These are phyloP conservation scores for Diplocarpon rosae DNA, from an alignment of 2,329 filamentous ascomycete species.

Conservation along the genomic window DNA sequence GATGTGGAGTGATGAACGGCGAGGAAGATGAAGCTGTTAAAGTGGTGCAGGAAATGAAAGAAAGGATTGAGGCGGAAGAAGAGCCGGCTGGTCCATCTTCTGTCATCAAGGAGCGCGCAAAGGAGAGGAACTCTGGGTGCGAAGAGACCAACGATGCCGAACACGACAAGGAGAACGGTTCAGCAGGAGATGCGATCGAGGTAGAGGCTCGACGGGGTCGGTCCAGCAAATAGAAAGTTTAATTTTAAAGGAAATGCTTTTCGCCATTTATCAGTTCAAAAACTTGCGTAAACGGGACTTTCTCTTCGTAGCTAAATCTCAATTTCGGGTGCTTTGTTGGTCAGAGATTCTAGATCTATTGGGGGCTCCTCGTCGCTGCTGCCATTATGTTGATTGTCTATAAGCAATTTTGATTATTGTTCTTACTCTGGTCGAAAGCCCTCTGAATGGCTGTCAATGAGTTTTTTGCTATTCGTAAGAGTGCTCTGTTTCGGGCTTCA, in stretches of 20 bases:
- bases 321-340: no score
- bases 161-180: constrained; percentile 5
- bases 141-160: constrained; percentile 4
- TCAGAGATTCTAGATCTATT: no score
- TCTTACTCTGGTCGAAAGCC: no score
- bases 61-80: constrained; percentile 17
- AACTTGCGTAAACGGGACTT: no score
- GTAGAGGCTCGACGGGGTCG: constrained; percentile 15
- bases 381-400: no score
- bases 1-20: constrained; percentile 75
- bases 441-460: no score
- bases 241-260: neutral
- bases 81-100: constrained; percentile 7
- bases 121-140: constrained; percentile 1
- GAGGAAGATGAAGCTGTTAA: constrained; percentile 68
- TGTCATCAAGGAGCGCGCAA: constrained; percentile 2
- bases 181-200: constrained; percentile 8
- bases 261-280: no score
- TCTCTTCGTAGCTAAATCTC: no score
- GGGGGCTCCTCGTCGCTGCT: no score
- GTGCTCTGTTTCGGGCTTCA: no score
- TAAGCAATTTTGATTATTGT: no score
- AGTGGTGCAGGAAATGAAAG: constrained; percentile 39
- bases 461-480: no score
- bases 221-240: constrained; percentile 16